Evolutionary conservation across 257 asterid genomes (phyloP).

Genomic region (Nicotiana undulata): DNA sequence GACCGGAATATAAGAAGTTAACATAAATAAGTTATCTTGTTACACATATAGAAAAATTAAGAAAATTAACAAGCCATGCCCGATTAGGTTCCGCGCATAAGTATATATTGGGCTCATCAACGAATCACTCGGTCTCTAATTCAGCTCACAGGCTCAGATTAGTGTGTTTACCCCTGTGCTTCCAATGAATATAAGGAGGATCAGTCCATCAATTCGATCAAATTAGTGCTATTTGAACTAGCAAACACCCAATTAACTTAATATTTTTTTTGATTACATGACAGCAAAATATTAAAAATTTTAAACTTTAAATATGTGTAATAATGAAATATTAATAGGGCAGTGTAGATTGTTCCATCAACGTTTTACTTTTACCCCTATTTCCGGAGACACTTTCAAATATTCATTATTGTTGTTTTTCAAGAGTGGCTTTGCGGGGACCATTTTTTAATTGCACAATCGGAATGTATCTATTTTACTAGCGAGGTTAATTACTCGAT

Average conservation of each 20-base stretch:
- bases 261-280: neutral
- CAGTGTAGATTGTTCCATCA: neutral
- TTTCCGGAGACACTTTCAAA: conserved; percentile 15
- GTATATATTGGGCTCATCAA: no score
- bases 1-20: no score
- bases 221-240: neutral
- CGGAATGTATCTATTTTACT: conserved; percentile 29
- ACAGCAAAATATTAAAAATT: neutral
- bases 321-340: neutral
- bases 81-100: no score
- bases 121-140: no score
- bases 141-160: no score
- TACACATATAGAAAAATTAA: no score
- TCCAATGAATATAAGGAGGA: neutral
- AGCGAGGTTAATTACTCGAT: conserved; percentile 16
- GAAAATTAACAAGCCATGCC: no score
- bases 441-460: conserved; percentile 27
- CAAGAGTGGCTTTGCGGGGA: conserved; percentile 45
- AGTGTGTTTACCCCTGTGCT: no score
- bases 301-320: neutral
- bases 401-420: conserved; percentile 19
- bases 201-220: neutral
- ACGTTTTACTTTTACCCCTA: neutral
- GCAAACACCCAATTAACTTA: neutral
- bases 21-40: no score